These are phyloP conservation scores for Ustilago hordei DNA, from an alignment of 1,284 basidiomycete genomes.

Conservation along the genomic window DNA sequence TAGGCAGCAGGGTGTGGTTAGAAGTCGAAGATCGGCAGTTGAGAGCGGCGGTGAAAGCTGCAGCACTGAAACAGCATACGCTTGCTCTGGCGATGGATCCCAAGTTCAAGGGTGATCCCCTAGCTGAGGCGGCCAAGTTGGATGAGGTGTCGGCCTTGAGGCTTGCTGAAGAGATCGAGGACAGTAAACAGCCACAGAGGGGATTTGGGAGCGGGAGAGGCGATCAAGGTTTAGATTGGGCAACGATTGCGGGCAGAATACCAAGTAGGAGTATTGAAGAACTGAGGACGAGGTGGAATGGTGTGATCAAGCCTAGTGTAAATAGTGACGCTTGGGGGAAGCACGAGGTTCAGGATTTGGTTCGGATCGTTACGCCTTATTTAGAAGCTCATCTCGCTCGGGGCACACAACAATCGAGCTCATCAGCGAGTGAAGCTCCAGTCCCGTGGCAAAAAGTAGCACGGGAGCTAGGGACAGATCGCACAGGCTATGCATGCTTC, in stretches of 20 bases:
- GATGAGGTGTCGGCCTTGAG: constrained; percentile 20
- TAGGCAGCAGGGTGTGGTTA: constrained; percentile 32
- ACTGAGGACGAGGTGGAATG: constrained; percentile 39
- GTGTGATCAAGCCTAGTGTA: constrained; percentile 35
- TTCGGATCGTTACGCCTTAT: constrained; percentile 22
- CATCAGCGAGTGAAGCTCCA: background rate
- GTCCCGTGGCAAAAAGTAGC: constrained; percentile 39
- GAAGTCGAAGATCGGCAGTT: constrained; percentile 36
- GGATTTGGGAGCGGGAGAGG: background rate
- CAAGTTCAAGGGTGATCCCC: constrained; percentile 14
- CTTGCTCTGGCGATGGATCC: constrained; percentile 21
- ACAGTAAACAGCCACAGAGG: constrained; percentile 1
- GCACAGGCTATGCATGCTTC: constrained; percentile 42
- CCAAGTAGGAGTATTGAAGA: constrained; percentile 35
- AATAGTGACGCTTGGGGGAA: constrained; percentile 22
- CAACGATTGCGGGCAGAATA: constrained; percentile 28
- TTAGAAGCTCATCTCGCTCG: constrained; percentile 7
- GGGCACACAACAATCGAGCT: background rate
- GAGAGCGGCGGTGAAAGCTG: constrained; percentile 22
- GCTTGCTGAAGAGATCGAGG: constrained; percentile 39
- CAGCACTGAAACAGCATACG: constrained; percentile 28
- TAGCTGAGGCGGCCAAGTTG: constrained; percentile 28
- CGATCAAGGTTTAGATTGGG: constrained; percentile 30
- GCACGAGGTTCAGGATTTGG: constrained; percentile 19
- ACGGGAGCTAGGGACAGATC: constrained; percentile 16